These are phyloP conservation scores for Salvia miltiorrhiza DNA, from an alignment of 257 asterid genomes.

Conservation along the genomic window DNA sequence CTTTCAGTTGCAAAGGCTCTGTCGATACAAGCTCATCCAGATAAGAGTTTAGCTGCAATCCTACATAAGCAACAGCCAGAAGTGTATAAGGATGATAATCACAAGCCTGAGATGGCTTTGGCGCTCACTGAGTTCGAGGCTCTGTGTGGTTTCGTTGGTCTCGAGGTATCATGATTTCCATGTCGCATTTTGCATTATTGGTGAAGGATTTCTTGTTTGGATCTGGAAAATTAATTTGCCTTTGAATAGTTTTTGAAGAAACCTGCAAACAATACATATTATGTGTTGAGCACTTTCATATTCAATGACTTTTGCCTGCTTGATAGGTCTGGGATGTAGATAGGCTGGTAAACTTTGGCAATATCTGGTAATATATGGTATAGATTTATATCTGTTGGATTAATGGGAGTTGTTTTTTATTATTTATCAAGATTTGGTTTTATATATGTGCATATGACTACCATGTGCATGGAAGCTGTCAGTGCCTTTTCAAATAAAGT, in stretches of 20 bases:
- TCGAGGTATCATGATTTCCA: constrained; percentile 48
- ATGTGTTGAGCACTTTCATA: background rate
- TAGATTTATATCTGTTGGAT: background rate
- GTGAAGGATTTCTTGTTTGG: background rate
- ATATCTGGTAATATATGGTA: background rate
- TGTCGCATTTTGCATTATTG: background rate
- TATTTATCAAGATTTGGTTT: background rate
- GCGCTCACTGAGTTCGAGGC: constrained; percentile 86
- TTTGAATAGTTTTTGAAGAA: background rate
- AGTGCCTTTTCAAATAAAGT: background rate
- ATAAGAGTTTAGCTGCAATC: constrained; percentile 64
- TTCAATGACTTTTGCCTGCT: background rate
- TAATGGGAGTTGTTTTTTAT: background rate
- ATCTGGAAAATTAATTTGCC: constrained; percentile 4
- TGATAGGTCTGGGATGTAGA: constrained; percentile 1
- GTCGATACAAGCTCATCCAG: constrained; percentile 97
- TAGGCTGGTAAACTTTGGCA: constrained; percentile 9
- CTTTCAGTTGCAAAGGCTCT: constrained; percentile 86
- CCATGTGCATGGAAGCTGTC: constrained; percentile 16
- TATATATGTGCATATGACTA: constrained; percentile 11
- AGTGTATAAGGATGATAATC: constrained; percentile 82
- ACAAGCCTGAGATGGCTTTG: constrained; percentile 99
- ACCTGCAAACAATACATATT: background rate
- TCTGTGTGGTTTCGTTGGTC: constrained; percentile 73
- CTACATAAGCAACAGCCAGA: constrained; percentile 71